Conservation (phyloP, 768 basidiomycete genomes). For the Podaxis pistillaris region DNA sequence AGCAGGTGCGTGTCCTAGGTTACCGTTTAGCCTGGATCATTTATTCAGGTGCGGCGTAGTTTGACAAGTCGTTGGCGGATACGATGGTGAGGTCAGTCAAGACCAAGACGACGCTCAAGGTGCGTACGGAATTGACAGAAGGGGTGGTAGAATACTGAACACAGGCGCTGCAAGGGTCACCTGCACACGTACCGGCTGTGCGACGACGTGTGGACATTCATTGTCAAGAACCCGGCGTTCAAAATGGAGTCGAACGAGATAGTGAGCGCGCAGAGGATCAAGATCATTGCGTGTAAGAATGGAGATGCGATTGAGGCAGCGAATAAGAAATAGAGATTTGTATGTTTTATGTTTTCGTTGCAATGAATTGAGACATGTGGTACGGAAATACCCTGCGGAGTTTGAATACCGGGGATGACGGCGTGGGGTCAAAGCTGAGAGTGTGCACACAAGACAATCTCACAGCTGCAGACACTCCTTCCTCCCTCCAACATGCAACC, state of each 20-base stretch:
- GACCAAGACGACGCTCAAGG: constrained; percentile 92
- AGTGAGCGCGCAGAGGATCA: constrained; percentile 75
- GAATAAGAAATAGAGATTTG: constrained; percentile 56
- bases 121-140: constrained; percentile 26
- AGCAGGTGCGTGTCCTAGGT: constrained; percentile 62
- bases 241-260: constrained; percentile 93
- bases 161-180: constrained; percentile 58
- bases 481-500: constrained; percentile 3
- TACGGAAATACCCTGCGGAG: constrained; percentile 22
- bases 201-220: constrained; percentile 99
- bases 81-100: constrained; percentile 93
- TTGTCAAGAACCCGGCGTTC: constrained; percentile 88
- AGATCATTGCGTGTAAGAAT: constrained; percentile 98
- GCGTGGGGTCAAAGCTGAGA: neutral
- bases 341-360: constrained; percentile 7
- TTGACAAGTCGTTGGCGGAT: constrained; percentile 94
- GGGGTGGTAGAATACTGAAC: neutral
- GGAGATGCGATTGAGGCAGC: constrained; percentile 82
- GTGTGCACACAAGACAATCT: neutral
- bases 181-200: constrained; percentile 89
- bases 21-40: neutral
- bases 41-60: constrained; percentile 46
- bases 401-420: constrained; percentile 13
- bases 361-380: neutral
- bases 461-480: neutral